Base-by-base conservation (phyloP, 176 grass and related monocot genomes). In the Zoysia pacifica region DNA sequence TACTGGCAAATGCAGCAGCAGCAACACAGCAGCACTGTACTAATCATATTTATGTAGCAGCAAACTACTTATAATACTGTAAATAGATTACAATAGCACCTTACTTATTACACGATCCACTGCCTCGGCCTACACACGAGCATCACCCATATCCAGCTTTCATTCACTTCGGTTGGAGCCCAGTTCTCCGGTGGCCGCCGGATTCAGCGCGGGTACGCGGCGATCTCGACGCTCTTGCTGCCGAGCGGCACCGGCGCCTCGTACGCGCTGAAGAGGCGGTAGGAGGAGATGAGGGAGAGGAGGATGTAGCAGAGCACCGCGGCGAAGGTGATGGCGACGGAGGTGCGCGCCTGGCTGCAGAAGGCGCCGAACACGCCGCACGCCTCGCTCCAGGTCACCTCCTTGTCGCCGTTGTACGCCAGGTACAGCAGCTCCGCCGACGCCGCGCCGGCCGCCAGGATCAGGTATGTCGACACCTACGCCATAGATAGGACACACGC, bases 271-370 rank as follows among this genome's bases (percentile, higher is more conserved):
- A 99, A 95, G 54, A 99, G 92, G 48, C 92, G 92, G 79, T 93
- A 99, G 38, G 92, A 99, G 62, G 92, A 94, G 81, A 99, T 43
- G 68, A 99, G 81, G 19, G 96, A 99, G 72, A 99, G 96, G 63
- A 93, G 55, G 43, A 95, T 79, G 67, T 88, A 99, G 79, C 96
- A 99, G 28, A 70, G 41, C 7, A 93, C 90, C 13, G 92, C 83
- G 37, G 59, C 86, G 46, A 99, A 99, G 80, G 96, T 95, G 84
- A 99, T 95, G 54, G 68, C 88, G 1, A 95, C 86, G 0, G 96
- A 99, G 11, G 83, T 87, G 9, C 86, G 84, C 2, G 96, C 96
- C 67, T 82, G 87, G 36, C 54, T 42, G 88, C 92, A 95, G 88
- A 99, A 99, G 44, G 76, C 76, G 11, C 84, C 84, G 69, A 95